Base-by-base conservation (phyloP, 805 yeast genomes). In the Spathaspora hagerdaliae region DNA sequence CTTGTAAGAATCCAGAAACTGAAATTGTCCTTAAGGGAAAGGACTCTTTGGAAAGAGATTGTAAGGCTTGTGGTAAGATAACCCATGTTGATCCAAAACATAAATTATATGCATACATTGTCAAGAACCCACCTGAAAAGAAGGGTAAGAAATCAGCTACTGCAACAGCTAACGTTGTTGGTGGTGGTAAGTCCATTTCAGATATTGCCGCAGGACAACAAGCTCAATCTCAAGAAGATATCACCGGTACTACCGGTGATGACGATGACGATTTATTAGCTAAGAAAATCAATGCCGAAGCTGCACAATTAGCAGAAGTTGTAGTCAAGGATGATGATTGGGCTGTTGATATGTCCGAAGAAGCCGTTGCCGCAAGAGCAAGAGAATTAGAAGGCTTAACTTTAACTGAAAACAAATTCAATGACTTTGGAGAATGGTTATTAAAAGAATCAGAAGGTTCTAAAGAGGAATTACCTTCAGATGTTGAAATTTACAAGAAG, bases 1-100 rank as follows among this genome's bases (percentile, higher is more conserved):
- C 88, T 46, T 94, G 99, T 77, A 87, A 87, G 74, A 94, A 94
- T 73, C 99, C 99, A 39, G 99, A 94, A 73, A 94, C 99, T 24
- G 97, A 89, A 63, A 83, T 91, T 63, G 76, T 83, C 55, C 76
- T 94, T 56, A 82, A 83, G 58, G 85, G 83, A 56, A 84, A 81
- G 53, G 94, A 84, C 38, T 75, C 74, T 54, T 73, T 94, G 62
- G 84, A 83, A 56, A 83, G 90, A 69, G 97, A 94, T 68, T 94
- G 99, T 77, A 94, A 94, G 67, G 99, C 99, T 19, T 94, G 99
- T 77, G 99, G 99, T 72, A 82, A 84, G 65, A 79, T 92, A 64
- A 81, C 96, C 24, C 75, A 75, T 44, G 81, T 91, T 57, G 96
- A 91, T 59, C 83, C 87, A 50, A 79, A 94, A 64, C 94, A 86